phyloP scores from a whole-genome alignment of 108 stramenopile species.

The Cafeteria roenbergensis region DNA sequence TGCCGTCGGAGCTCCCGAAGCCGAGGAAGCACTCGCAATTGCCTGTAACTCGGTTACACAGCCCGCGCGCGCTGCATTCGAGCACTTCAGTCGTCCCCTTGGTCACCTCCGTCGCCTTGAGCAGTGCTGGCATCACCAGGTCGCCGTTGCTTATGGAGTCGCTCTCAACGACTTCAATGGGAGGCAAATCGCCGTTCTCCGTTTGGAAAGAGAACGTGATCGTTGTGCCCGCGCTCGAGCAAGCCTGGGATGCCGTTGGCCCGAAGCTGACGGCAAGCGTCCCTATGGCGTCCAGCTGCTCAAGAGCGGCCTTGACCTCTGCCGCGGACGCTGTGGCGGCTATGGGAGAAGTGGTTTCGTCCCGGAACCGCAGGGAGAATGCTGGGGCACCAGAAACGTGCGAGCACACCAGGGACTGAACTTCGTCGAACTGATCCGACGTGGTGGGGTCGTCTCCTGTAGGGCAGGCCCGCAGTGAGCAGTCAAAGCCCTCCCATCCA shows the following conservation, averaged over 20 bases:
- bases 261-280: neutral
- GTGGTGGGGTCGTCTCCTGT: conserved; percentile 29
- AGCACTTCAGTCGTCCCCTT: conserved; percentile 9
- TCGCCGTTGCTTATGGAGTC: neutral
- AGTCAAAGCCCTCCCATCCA: conserved; percentile 39
- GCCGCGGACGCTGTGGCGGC: conserved; percentile 18
- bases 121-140: neutral
- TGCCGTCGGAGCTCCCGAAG: conserved; percentile 24
- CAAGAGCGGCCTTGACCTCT: conserved; percentile 22
- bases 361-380: conserved; percentile 7
- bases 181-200: conserved; percentile 17
- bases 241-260: neutral
- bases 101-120: neutral
- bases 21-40: conserved; percentile 17
- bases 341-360: conserved; percentile 15
- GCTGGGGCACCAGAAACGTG: neutral
- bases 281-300: conserved; percentile 20
- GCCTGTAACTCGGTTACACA: conserved; percentile 16
- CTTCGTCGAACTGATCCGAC: conserved; percentile 6
- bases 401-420: conserved; percentile 6
- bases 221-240: neutral
- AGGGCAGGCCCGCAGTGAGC: conserved; percentile 32
- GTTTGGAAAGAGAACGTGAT: neutral
- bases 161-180: neutral
- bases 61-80: conserved; percentile 11